Evolutionary conservation across 345 rosid species (phyloP).

Genomic region (Theobroma cacao): DNA sequence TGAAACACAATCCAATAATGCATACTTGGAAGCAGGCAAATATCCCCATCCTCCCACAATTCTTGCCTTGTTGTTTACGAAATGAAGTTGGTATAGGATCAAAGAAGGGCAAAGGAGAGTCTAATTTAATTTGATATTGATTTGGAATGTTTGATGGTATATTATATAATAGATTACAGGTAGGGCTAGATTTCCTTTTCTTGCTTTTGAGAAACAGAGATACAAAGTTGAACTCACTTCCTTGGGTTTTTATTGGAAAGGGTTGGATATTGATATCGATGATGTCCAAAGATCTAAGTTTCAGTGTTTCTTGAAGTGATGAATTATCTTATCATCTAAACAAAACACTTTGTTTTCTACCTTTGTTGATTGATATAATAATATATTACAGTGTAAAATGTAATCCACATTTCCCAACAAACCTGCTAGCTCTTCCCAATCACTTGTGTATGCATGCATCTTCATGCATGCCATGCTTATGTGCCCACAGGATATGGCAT

Average conservation of each 20-base stretch:
- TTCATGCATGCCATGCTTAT: not conserved
- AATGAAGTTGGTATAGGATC: slow-evolving; percentile 16
- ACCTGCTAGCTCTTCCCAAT: slow-evolving; percentile 17
- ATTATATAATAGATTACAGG: slow-evolving; percentile 8
- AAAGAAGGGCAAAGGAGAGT: slow-evolving; percentile 10
- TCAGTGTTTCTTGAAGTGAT: slow-evolving; percentile 66
- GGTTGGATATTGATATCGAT: slow-evolving; percentile 17
- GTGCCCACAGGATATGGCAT: not conserved
- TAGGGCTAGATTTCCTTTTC: slow-evolving; percentile 11
- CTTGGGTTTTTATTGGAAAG: slow-evolving; percentile 15
- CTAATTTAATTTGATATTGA: slow-evolving; percentile 21
- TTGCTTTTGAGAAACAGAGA: slow-evolving; percentile 5
- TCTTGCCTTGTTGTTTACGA: slow-evolving; percentile 4
- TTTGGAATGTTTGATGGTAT: slow-evolving; percentile 32
- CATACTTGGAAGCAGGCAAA: slow-evolving; percentile 38
- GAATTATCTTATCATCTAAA: slow-evolving; percentile 34
- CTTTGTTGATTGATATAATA: slow-evolving; percentile 8
- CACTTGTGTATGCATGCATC: slow-evolving; percentile 8
- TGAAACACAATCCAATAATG: slow-evolving; percentile 32
- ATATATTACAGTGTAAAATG: not conserved
- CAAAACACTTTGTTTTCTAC: slow-evolving; percentile 25
- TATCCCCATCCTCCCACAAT: slow-evolving; percentile 7
- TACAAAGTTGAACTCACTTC: slow-evolving; percentile 5
- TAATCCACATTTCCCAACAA: slow-evolving; percentile 42
- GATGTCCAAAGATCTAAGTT: slow-evolving; percentile 32